A percentile compares a stretch with the other conserved stretches of the same genome.
These are phyloP conservation scores for Zelopaecilomyces penicillatus DNA, from an alignment of 2,329 filamentous ascomycete genomes.

Conservation along the genomic window DNA sequence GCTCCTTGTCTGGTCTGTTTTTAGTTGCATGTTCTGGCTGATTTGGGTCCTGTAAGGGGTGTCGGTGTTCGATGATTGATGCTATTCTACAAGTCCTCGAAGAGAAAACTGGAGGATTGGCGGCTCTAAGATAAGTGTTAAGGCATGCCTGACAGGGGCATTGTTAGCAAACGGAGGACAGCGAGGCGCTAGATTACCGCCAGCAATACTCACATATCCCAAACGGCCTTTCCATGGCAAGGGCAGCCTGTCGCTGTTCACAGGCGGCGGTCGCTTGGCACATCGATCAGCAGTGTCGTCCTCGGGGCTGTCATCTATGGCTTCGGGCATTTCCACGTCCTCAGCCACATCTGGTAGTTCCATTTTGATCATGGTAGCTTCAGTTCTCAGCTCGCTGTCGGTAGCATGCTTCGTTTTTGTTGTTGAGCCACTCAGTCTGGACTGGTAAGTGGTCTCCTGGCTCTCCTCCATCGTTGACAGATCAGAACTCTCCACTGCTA, in stretches of 20 bases:
- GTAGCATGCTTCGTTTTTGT: background rate
- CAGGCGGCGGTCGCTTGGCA: conserved; percentile 55
- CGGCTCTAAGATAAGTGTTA: conserved; percentile 79
- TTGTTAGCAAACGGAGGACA: conserved; percentile 12
- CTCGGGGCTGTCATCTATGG: background rate
- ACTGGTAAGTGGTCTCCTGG: background rate
- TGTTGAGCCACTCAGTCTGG: background rate
- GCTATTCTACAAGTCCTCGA: conserved; percentile 87
- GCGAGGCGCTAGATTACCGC: conserved; percentile 1
- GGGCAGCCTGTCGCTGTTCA: conserved; percentile 76
- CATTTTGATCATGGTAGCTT: background rate
- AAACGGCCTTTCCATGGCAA: conserved; percentile 84
- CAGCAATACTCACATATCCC: conserved; percentile 61
- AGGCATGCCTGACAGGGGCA: conserved; percentile 58
- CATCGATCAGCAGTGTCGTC: conserved; percentile 26
- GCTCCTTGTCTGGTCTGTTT: conserved; percentile 70
- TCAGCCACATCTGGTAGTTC: background rate
- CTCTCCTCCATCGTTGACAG: background rate
- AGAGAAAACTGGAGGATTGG: conserved; percentile 78
- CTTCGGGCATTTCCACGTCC: conserved; percentile 9
- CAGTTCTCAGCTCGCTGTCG: background rate
- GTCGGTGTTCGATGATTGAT: conserved; percentile 80
- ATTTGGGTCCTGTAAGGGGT: conserved; percentile 67
- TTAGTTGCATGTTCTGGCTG: conserved; percentile 75
- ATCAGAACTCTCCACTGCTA: conserved; percentile 35